Conservation (phyloP, 495 filamentous ascomycete species). For the Haplographium delicatum region DNA sequence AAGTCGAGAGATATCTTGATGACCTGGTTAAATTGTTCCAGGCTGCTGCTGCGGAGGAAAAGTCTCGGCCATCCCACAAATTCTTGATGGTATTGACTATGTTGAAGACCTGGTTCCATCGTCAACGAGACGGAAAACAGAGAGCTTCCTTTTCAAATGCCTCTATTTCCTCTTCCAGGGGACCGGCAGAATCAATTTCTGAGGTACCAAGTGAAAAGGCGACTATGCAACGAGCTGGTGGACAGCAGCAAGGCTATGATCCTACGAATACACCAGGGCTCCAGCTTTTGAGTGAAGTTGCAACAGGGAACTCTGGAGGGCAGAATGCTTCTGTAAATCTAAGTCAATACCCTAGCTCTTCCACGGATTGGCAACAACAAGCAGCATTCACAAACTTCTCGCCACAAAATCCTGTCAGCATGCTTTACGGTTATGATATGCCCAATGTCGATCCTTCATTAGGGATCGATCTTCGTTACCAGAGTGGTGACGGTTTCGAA, state of each 20-base stretch:
- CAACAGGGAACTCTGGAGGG: slow-evolving; percentile 45
- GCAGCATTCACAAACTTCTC: slow-evolving; percentile 6
- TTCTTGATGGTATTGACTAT: slow-evolving; percentile 71
- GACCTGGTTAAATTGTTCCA: slow-evolving; percentile 61
- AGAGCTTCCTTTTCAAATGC: background rate
- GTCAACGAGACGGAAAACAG: slow-evolving; percentile 28
- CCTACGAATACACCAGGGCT: slow-evolving; percentile 51
- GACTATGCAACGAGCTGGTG: slow-evolving; percentile 16
- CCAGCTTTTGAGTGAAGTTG: slow-evolving; percentile 64
- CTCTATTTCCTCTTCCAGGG: no score
- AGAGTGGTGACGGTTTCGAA: slow-evolving; percentile 40
- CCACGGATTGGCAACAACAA: slow-evolving; percentile 21
- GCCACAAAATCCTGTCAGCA: slow-evolving; percentile 2
- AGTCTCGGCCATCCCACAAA: slow-evolving; percentile 65
- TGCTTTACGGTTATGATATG: slow-evolving; percentile 13
- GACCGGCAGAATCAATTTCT: background rate
- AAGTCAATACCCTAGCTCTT: slow-evolving; percentile 7
- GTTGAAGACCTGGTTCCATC: slow-evolving; percentile 66
- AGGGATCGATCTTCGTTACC: slow-evolving; percentile 33
- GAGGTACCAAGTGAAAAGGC: background rate
- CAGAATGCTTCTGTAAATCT: slow-evolving; percentile 10
- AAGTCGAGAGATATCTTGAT: slow-evolving; percentile 70
- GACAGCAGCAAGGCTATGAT: slow-evolving; percentile 26
- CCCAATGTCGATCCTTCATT: slow-evolving; percentile 31
- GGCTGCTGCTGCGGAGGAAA: slow-evolving; percentile 55